Percentiles rank a stretch among this genome's conserved stretches.
These are phyloP conservation scores for Microdochium nivale DNA, from an alignment of 2,329 filamentous ascomycete genomes.

Conservation along the genomic window DNA sequence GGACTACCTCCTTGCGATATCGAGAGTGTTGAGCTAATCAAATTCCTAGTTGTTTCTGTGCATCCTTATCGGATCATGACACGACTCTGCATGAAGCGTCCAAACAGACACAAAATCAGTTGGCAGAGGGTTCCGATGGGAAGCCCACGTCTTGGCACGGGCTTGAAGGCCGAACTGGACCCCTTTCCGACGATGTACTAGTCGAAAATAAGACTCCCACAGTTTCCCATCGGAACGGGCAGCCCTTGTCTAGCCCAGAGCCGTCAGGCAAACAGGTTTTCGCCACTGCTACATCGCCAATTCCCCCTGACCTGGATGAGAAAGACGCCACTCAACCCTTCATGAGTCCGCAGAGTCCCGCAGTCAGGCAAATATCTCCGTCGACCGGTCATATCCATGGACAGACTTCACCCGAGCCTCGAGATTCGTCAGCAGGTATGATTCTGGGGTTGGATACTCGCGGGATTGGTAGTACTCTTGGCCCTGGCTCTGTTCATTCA, in stretches of 20 bases:
- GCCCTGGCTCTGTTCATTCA: neutral
- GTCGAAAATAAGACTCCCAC: neutral
- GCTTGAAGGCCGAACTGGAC: neutral
- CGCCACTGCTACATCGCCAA: neutral
- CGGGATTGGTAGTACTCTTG: neutral
- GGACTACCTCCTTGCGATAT: neutral
- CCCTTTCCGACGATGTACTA: neutral
- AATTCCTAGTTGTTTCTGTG: neutral
- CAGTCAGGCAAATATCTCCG: neutral
- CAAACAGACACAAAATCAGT: neutral
- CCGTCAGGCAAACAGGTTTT: neutral
- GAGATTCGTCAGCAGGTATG: neutral
- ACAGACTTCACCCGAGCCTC: neutral
- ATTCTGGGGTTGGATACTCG: neutral
- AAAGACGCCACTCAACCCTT: neutral
- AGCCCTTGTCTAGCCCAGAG: neutral
- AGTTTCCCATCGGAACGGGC: neutral
- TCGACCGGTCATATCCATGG: neutral
- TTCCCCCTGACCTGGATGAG: neutral
- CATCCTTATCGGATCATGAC: neutral
- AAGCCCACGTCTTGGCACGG: neutral
- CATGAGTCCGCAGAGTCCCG: neutral
- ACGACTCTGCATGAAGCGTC: neutral
- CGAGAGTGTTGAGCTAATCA: neutral
- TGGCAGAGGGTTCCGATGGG: neutral